phyloP scores from a whole-genome alignment of 2,329 filamentous ascomycete species.

The Pleurostoma richardsiae region DNA sequence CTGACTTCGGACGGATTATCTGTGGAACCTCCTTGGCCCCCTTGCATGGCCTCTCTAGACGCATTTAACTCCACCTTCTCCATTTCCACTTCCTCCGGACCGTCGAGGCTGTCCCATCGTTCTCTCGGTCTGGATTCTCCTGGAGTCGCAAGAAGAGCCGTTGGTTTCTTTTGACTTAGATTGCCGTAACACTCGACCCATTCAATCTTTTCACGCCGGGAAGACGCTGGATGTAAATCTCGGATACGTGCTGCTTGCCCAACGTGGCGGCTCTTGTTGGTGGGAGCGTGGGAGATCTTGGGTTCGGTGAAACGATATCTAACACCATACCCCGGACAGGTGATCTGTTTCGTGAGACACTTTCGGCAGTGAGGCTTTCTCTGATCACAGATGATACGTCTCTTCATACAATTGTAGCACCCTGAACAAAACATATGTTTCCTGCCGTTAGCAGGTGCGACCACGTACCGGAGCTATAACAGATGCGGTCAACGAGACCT shows the following conservation, averaged over 20 bases:
- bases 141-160: no score
- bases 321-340: slow-evolving; percentile 8
- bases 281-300: not conserved
- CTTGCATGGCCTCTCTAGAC: no score
- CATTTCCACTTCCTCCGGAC: not conserved
- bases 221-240: not conserved
- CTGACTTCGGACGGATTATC: not conserved
- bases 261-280: not conserved
- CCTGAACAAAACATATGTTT: no score
- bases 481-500: no score
- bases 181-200: not conserved
- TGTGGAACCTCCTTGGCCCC: not conserved
- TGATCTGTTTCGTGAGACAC: slow-evolving; percentile 7
- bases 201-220: slow-evolving; percentile 5
- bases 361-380: slow-evolving; percentile 7
- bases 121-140: not conserved
- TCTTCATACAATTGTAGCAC: slow-evolving; percentile 9
- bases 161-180: no score
- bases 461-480: no score
- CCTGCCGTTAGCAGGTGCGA: no score
- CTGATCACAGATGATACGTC: slow-evolving; percentile 9
- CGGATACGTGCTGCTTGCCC: not conserved
- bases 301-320: slow-evolving; percentile 6
- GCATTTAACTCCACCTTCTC: no score
- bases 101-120: not conserved